These are phyloP conservation scores for Cyclospora cayetanensis DNA, from an alignment of 169 alveolate genomes.

Conservation along the genomic window DNA sequence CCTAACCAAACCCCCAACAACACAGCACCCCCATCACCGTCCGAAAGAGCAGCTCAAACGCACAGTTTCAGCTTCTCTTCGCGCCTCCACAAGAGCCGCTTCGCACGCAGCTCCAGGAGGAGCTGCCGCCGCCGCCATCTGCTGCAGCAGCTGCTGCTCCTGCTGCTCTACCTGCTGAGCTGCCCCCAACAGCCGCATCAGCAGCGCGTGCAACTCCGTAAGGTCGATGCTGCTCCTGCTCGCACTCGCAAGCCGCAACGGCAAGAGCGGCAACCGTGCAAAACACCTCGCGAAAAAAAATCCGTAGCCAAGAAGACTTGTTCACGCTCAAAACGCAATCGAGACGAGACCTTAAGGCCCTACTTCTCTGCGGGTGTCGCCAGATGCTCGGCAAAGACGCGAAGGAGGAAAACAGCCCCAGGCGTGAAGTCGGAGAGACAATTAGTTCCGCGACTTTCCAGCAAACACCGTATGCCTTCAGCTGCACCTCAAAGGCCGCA, in stretches of 20 bases:
- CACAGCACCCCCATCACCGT: neutral
- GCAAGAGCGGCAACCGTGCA: neutral
- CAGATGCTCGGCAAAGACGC: slow-evolving; percentile 36
- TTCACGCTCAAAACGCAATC: neutral
- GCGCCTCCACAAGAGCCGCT: neutral
- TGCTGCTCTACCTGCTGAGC: slow-evolving; percentile 57
- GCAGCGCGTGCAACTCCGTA: slow-evolving; percentile 35
- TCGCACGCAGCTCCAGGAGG: slow-evolving; percentile 13
- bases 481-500: neutral
- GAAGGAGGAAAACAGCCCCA: slow-evolving; percentile 37
- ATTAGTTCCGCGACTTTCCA: slow-evolving; percentile 8
- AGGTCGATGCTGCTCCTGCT: slow-evolving; percentile 37
- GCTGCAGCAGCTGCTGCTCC: slow-evolving; percentile 45
- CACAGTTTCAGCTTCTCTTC: slow-evolving; percentile 34
- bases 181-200: slow-evolving; percentile 60
- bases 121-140: neutral
- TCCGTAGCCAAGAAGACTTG: neutral
- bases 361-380: slow-evolving; percentile 45
- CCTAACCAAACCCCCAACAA: neutral
- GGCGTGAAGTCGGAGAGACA: slow-evolving; percentile 9
- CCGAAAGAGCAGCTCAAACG: neutral
- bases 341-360: neutral
- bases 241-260: slow-evolving; percentile 1
- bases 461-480: neutral
- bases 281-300: neutral